Base-by-base conservation (phyloP, 140 eudicot species). In the Erigeron philadelphicus region DNA sequence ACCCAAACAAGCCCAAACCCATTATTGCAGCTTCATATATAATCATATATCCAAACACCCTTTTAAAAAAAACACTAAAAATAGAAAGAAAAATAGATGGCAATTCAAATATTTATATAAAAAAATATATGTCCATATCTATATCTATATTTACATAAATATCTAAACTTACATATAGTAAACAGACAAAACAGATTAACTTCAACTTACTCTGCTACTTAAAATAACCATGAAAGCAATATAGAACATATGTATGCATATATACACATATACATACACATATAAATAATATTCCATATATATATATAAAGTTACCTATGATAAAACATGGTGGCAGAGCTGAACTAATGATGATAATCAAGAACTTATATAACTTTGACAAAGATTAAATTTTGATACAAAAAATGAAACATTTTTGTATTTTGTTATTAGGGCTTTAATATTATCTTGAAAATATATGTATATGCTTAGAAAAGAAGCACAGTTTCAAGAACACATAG, bases 221-320 rank as follows among this genome's bases (percentile, higher is more conserved):
- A 9, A 35, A 35, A 75, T 9, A 49, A 68, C 60, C 15, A 11
- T n/a, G 9, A 9, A 16, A 17, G 18, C 17, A 15, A 54, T 5
- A 54, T 54, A 6, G 9, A 54, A 31, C 38, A 31, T 31, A 31
- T 31, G 5, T 31, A 31, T 31, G 38, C 5, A 31, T 2, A 31
- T 4, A 31, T 31, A 31, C 38, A 31, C 5, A 31, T 31, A 31
- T 31, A 31, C 4, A 31, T 31, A 31, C 38, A 31, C 5, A 31
- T 31, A 31, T 31, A 4, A 31, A 31, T 31, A 31, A 31, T 31
- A 21, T 1, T 21, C 1, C 1, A 21, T 21, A 21, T 0, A 21
- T 21, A 31, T 31, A 31, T 31, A 31, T 31, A 31, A 1, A 31
- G 38, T 83, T 88, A 88, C 95, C 96, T 84, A 72, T 72, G 87